These are phyloP conservation scores for Suhomyces bribrorum DNA, from an alignment of 1,139 yeast genomes.

Conservation along the genomic window DNA sequence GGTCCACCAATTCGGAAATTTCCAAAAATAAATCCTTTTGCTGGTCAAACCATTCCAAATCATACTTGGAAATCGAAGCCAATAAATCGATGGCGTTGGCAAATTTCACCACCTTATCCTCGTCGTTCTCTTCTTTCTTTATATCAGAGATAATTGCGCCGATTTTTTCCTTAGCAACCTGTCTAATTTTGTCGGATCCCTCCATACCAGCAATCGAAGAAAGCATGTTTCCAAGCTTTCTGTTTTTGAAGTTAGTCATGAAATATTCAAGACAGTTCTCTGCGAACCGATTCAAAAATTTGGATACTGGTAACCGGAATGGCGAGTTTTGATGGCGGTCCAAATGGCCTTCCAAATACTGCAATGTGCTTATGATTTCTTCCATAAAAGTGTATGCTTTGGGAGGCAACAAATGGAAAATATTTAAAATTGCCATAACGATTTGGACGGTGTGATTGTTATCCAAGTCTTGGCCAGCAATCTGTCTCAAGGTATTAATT, in stretches of 20 bases:
- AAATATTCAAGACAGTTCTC: slow-evolving; percentile 74
- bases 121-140: slow-evolving; percentile 50
- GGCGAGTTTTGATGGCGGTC: slow-evolving; percentile 89
- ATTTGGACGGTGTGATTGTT: slow-evolving; percentile 82
- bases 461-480: slow-evolving; percentile 73
- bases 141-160: slow-evolving; percentile 38
- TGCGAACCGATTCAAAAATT: slow-evolving; percentile 81
- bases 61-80: slow-evolving; percentile 52
- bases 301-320: slow-evolving; percentile 87
- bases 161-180: slow-evolving; percentile 55
- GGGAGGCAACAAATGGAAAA: slow-evolving; percentile 88
- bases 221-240: slow-evolving; percentile 67
- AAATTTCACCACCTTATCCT: slow-evolving; percentile 59
- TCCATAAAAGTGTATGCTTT: slow-evolving; percentile 92
- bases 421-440: slow-evolving; percentile 86
- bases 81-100: slow-evolving; percentile 73
- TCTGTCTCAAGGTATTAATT: slow-evolving; percentile 68
- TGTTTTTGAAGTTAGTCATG: slow-evolving; percentile 61
- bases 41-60: slow-evolving; percentile 60
- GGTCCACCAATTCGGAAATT: slow-evolving; percentile 47
- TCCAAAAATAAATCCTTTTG: slow-evolving; percentile 54
- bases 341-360: slow-evolving; percentile 76
- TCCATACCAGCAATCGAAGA: slow-evolving; percentile 63
- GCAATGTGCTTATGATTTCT: slow-evolving; percentile 74
- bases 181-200: slow-evolving; percentile 60